Base-by-base conservation (phyloP, 2,329 filamentous ascomycete species). In the Teratosphaeria gauchensis region DNA sequence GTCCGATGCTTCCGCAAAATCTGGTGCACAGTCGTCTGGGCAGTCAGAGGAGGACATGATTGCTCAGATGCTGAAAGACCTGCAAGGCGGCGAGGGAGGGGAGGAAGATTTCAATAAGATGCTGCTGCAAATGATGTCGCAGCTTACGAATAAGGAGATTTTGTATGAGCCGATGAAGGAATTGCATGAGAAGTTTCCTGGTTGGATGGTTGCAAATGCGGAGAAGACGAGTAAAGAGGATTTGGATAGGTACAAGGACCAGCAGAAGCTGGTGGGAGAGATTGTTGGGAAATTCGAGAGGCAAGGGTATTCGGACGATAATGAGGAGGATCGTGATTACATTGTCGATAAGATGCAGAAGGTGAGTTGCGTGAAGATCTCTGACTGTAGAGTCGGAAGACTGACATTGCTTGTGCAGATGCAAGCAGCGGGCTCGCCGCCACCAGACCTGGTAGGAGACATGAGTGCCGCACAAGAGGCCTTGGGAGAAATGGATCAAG, bases 141-240 rank as follows among this genome's bases (percentile, higher is more conserved):
- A 99, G 74, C 81, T 99, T 63, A 97, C 94, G 3, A 96, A 95
- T 74, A 97, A 96, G 78, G 94, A 97, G 66, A 96, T 99, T 63
- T 76, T 99, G 55, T 97, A 97, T 72, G 92, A 99, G 76, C 94
- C 94, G 2, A 96, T 99, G 91, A 96, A 96, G 78, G 94, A 99
- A 75, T 78, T 99, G 54, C 78, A 95, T 72, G 87, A 90, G 56
- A 97, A 96, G 74, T 99, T 94, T 70, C 92, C 92, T 0, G 84
- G 76, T 1, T 99, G 94, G 92, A 80, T 99, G 72, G 82, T 83
- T 67, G 87, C 89, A 75, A 94, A 97, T 73, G 81, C 76, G 72
- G 82, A 83, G 67, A 87, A 89, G 75, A 92, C 96, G 72, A 81
- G 76, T 48, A 84, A 78, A 28, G 89, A 88, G 54, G 92, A 97